These are phyloP conservation scores for Lentinula aciculospora DNA, from an alignment of 768 basidiomycete species.

Conservation along the genomic window DNA sequence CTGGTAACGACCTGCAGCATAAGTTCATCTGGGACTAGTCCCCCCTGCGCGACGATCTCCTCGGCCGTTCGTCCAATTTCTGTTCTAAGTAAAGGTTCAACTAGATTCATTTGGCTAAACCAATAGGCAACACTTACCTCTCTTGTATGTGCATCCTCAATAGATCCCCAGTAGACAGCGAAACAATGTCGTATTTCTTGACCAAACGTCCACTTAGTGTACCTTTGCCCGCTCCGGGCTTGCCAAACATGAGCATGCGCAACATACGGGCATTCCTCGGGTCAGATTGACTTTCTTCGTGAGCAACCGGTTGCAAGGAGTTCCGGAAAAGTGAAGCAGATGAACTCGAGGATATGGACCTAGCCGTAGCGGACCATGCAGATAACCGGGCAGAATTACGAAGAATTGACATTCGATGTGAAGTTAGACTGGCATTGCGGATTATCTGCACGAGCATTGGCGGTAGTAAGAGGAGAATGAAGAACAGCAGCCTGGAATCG, in stretches of 20 bases:
- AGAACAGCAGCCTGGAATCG: neutral
- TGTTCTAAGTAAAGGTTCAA: conserved; percentile 34
- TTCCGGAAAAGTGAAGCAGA: conserved; percentile 5
- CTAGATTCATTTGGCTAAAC: neutral
- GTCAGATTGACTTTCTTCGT: conserved; percentile 55
- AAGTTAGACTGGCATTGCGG: conserved; percentile 2
- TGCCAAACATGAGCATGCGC: conserved; percentile 74
- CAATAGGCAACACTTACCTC: conserved; percentile 27
- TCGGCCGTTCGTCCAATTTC: conserved; percentile 71
- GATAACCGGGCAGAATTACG: neutral
- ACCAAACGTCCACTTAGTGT: conserved; percentile 73
- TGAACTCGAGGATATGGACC: neutral
- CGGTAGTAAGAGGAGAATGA: neutral
- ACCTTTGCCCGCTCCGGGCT: conserved; percentile 84
- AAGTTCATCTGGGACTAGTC: conserved; percentile 71
- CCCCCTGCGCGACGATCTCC: conserved; percentile 73
- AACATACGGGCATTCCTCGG: conserved; percentile 88
- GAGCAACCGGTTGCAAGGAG: conserved; percentile 3
- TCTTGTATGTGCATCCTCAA: conserved; percentile 80
- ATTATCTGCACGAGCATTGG: neutral
- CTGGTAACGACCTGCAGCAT: conserved; percentile 73
- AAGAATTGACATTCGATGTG: neutral
- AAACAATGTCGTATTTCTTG: conserved; percentile 73
- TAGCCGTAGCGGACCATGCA: neutral
- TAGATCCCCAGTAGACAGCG: conserved; percentile 81